Base-by-base conservation (phyloP, 768 basidiomycete species). In the Amanita subjunquillea region DNA sequence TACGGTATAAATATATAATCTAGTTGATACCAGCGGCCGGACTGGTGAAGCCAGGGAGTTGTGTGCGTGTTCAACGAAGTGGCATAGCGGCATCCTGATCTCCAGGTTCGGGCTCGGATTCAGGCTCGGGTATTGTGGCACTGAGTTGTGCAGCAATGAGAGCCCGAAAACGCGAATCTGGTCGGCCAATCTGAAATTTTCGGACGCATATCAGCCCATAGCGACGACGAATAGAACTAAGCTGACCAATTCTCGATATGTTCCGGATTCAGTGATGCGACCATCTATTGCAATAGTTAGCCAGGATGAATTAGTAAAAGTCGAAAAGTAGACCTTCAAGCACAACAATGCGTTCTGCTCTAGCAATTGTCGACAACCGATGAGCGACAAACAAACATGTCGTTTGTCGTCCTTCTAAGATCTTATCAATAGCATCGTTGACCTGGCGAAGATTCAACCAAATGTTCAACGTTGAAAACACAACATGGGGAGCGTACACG, bases 371-470 rank as follows among this genome's bases (percentile, higher is more conserved):
- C 22, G 89, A 91, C 50, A 96, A 63, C 47, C 92, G 75, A 67
- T 96, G 92, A 0, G 92, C 92, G 17, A 94, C 91, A 51, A 94
- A 85, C 23, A 93, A 64, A 59, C 91, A 92, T 2, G 91, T 94
- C 32, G 91, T 93, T 56, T 87, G 79, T 42, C 85, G 71, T 41
- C 81, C 80, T 50, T 78, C 75, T 43, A 96, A 71, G 55, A 95
- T 92, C 63, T 85, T 87, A 63, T 91, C 91, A 44, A 96, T 85
- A 3, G 92, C 92, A 58, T 91, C 83, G 62, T 96, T 93, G 34
- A 93, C 87, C 83, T 82, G 56, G 12, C 10, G 25, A 47, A 20
- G 17, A 30, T 8, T 53, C 32, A 41, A 20, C 17, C 13, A 41
- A 30, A 22, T 15, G 42, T 13, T 13, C 13, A 12, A 27, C 15